Evolutionary conservation across 345 rosid genomes (phyloP), one percentile per base, ranked within the genome.

Genomic region (Salix dunnii): DNA sequence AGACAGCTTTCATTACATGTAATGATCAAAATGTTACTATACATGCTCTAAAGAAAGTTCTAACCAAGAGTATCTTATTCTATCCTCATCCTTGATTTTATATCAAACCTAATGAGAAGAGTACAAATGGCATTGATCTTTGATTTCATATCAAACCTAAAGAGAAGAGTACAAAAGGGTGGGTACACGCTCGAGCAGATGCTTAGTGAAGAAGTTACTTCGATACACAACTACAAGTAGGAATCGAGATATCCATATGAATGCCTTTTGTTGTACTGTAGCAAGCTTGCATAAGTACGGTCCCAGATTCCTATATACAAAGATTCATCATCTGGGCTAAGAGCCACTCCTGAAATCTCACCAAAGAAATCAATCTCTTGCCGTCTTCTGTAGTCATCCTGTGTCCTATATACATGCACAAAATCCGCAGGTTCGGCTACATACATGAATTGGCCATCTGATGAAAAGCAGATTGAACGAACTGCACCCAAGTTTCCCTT

Each of bases 361-460:
- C 93, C 91, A 20, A 90, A 90, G 81, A 88, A 90, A 78, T 90
- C 91, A 0, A 90, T 88, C 84, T 90, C 93, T 79, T 87, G 93
- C 71, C 80, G 71, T 78, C 69, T 79, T 68, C 68, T 60, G 71
- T 75, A 90, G 61, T 76, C 86, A 0, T 72, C 79, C 58, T 76
- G 78, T 5, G 89, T 83, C 42, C 83, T 76, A 66, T 87, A 90
- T 30, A 90, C 88, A 30, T 90, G 93, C 78, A 90, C 89, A 23
- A 88, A 90, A 71, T 90, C 91, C 4, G 93, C 93, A 4, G 91
- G 93, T 73, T 90, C 93, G 0, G 88, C 93, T 77, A 74, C 85
- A 25, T 75, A 88, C 87, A 90, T 83, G 85, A 76, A 88, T 73
- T 82, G 85, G 6, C 93, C 93, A 31, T 90, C 89, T 0, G 87